phyloP scores from a whole-genome alignment of 164 flowering plant genomes.

The Euptelea pleiosperma region DNA sequence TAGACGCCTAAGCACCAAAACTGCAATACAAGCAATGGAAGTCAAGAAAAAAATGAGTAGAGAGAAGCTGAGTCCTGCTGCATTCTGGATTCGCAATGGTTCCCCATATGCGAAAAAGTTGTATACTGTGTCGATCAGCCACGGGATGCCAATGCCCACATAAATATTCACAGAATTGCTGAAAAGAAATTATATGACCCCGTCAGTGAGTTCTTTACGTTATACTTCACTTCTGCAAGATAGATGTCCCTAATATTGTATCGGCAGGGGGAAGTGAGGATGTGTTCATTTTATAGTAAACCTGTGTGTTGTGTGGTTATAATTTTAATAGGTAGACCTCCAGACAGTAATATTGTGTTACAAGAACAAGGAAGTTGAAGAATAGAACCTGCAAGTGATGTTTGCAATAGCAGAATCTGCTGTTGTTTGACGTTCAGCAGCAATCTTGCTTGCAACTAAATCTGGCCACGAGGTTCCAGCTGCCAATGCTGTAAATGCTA shows the following conservation, averaged over 20 bases:
- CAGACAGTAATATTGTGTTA: too few species aligned
- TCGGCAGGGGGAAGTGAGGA: too few species aligned
- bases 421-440: conserved; percentile 88
- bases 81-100: conserved; percentile 60
- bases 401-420: conserved; percentile 98
- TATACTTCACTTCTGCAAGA: too few species aligned
- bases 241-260: too few species aligned
- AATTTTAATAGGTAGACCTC: too few species aligned
- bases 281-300: too few species aligned
- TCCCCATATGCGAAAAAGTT: conserved; percentile 64
- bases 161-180: conserved; percentile 96
- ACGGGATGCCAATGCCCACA: conserved; percentile 86
- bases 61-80: conserved; percentile 78
- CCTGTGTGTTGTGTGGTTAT: too few species aligned
- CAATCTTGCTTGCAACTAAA: conserved; percentile 94
- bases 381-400: conserved; percentile 87
- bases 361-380: not conserved
- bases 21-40: conserved; percentile 69
- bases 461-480: conserved; percentile 99
- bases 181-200: conserved; percentile 16
- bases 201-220: too few species aligned
- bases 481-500: conserved; percentile 92
- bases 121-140: conserved; percentile 85
- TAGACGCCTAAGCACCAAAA: conserved; percentile 72
- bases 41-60: conserved; percentile 80